Base-by-base conservation (phyloP, 192 early-diverging fungal species). In the Linnemannia exigua region DNA sequence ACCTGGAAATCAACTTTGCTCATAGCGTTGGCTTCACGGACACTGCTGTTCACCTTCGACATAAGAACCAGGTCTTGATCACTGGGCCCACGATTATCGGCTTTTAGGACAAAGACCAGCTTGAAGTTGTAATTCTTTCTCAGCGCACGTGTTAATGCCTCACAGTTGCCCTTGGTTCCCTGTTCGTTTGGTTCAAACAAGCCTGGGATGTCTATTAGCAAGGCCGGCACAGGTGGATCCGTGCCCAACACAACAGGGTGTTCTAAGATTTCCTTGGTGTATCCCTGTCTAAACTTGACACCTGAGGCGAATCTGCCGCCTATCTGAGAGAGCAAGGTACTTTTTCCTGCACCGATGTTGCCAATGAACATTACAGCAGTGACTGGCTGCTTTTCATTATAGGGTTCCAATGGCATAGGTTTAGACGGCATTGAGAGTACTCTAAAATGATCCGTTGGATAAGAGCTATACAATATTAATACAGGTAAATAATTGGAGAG, bases 21-120 rank as follows among this genome's bases (percentile, higher is more conserved):
- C 28, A 44, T 2, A 66, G 61, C 69, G 8, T 25, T 14, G 36
- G n/a, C 70, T 31, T 70, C 17, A 2, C 38, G 31, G n/a, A 79
- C 66, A 66, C 41, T 46, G 2, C 28, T 3, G 61, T 79, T 79
- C 2, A 79, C 70, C 33, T 33, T 51, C 0, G 48, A 51, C 76
- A 77, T 77, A 17, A 77, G 41, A 0, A 77, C 41, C 28, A 77
- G 16, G 14, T 77, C 76, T 5, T 44, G 47, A 25, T 70, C 35
- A 33, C 3, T 36, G 14, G 50, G 8, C 0, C 76, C 76, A 1
- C 76, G 66, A 17, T 54, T 70, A 33, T 36, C 11, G 3, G 70
- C 78, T 38, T 35, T 48, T 31, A 79, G 37, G 47, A 79, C 58
- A 73, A 79, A 79, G 41, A 67, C 46, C 46, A 79, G 3, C 70